Evolutionary conservation across 805 yeast species (phyloP), one percentile per base, ranked within the genome.

Genomic region (Zygosaccharomyces kombuchaensis): DNA sequence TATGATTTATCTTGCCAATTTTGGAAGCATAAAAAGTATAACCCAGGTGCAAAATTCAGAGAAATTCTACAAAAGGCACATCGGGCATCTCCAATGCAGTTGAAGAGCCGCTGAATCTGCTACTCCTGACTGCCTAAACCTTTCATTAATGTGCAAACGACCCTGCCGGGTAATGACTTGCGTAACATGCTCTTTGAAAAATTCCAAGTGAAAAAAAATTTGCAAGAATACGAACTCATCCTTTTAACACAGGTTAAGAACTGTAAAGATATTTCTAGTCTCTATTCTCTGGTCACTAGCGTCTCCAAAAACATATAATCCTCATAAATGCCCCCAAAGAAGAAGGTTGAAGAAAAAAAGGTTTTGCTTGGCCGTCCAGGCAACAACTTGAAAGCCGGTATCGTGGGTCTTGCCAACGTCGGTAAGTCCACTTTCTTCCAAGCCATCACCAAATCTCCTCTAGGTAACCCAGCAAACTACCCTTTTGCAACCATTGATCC

Each of bases 351-450:
- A 51, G 71, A 75, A 48, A 80, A 82, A 62, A 86, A 85, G 63
- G 74, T 87, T 58, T 76, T 83, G 52, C 78, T 87, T 56, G 93
- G 95, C 55, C 83, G 95, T 68, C 93, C 93, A 64, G 86, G 87
- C 59, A 80, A 80, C 65, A 80, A 79, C 66, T 68, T 81, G 62
- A 79, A 78, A 73, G 72, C 84, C 53, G 99, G 99, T 61, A 89
- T 91, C 54, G 99, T 91, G 48, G 99, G 99, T 50, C 77, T 91
- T 51, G 96, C 96, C 61, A 75, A 82, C 62, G 95, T 91, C 54
- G 99, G 99, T 60, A 93, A 93, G 70, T 88, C 96, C 10, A 91
- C 98, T 6, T 89, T 91, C 69, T 91, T 91, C 80, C 98, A 93
- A 71, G 96, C 96, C 46, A 85, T 93, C 63, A 91, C 98, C 46